A percentile compares a stretch with the other conserved stretches of the same genome.
Conservation (phyloP, 768 basidiomycete species). For the Pulveroboletus ravenelii region DNA sequence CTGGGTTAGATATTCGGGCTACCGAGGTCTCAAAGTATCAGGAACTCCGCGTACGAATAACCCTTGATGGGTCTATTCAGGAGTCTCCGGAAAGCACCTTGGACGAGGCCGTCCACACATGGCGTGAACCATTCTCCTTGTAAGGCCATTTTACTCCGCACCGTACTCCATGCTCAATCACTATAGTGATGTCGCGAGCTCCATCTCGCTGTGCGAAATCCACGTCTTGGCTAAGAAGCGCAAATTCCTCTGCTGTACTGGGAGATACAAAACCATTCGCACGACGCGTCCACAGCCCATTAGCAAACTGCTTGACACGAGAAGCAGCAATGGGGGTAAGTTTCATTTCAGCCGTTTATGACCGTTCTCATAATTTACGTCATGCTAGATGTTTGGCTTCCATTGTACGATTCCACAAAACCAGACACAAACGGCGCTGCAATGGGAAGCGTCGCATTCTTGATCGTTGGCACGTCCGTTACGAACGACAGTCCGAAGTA, state of each 20-base stretch:
- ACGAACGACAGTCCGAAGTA: slow-evolving; percentile 10
- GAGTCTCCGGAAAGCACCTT: slow-evolving; percentile 27
- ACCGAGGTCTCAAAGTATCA: slow-evolving; percentile 20
- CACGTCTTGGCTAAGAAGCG: slow-evolving; percentile 26
- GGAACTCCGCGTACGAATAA: slow-evolving; percentile 24
- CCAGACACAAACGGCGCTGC: slow-evolving; percentile 24
- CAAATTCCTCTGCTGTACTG: slow-evolving; percentile 25
- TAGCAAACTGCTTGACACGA: slow-evolving; percentile 23
- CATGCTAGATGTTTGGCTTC: slow-evolving; percentile 26
- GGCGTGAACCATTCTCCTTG: slow-evolving; percentile 30
- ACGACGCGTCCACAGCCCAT: slow-evolving; percentile 26
- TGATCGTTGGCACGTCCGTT: slow-evolving; percentile 18
- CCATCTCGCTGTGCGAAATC: slow-evolving; percentile 26
- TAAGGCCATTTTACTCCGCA: slow-evolving; percentile 6
- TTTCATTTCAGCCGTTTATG: slow-evolving; percentile 30
- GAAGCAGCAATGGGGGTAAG: slow-evolving; percentile 25
- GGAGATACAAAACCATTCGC: slow-evolving; percentile 25
- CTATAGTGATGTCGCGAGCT: slow-evolving; percentile 10
- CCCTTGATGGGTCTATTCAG: slow-evolving; percentile 26
- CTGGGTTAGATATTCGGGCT: slow-evolving; percentile 19
- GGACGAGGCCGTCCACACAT: slow-evolving; percentile 23
- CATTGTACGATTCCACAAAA: slow-evolving; percentile 31
- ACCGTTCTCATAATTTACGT: slow-evolving; percentile 28
- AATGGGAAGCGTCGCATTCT: slow-evolving; percentile 26
- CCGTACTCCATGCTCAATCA: slow-evolving; percentile 8